phyloP scores from a whole-genome alignment of 192 early-diverging fungal species.

The Podila minutissima region DNA sequence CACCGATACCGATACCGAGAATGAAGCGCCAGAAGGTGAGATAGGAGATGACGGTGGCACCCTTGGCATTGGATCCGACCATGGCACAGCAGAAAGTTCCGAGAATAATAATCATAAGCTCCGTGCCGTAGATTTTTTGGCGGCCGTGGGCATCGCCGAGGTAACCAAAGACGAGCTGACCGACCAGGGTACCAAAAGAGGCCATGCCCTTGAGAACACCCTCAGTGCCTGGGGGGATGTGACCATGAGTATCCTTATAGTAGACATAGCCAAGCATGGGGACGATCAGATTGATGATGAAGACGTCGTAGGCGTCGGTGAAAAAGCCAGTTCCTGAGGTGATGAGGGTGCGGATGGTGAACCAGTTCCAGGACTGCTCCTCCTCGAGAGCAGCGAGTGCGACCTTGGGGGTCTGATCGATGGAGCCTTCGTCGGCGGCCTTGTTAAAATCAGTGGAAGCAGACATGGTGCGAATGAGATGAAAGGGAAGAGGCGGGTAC shows the following conservation, averaged over 20 bases:
- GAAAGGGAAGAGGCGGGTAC: no score
- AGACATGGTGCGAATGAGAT: background rate
- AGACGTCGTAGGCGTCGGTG: constrained; percentile 93
- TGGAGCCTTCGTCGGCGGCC: background rate
- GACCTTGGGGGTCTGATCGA: constrained; percentile 2
- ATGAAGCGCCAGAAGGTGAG: constrained; percentile 91
- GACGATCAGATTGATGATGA: constrained; percentile 87
- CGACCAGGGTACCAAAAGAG: constrained; percentile 86
- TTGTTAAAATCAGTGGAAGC: background rate
- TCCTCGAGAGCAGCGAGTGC: constrained; percentile 7
- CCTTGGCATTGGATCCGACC: constrained; percentile 64
- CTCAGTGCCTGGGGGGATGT: constrained; percentile 67
- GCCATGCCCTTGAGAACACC: constrained; percentile 80
- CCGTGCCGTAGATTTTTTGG: constrained; percentile 90
- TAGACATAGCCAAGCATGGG: constrained; percentile 84
- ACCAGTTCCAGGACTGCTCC: constrained; percentile 54
- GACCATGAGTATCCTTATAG: constrained; percentile 52
- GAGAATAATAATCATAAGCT: constrained; percentile 92
- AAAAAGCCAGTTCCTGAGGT: constrained; percentile 81
- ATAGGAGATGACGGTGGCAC: constrained; percentile 63
- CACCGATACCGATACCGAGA: constrained; percentile 93
- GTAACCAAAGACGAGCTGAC: constrained; percentile 83
- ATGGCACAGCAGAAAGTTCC: constrained; percentile 83
- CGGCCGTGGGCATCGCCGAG: constrained; percentile 88
- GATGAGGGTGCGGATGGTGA: constrained; percentile 69